phyloP scores from a whole-genome alignment of 345 rosid genomes.

The rapeseed (Brassica napus) region DNA sequence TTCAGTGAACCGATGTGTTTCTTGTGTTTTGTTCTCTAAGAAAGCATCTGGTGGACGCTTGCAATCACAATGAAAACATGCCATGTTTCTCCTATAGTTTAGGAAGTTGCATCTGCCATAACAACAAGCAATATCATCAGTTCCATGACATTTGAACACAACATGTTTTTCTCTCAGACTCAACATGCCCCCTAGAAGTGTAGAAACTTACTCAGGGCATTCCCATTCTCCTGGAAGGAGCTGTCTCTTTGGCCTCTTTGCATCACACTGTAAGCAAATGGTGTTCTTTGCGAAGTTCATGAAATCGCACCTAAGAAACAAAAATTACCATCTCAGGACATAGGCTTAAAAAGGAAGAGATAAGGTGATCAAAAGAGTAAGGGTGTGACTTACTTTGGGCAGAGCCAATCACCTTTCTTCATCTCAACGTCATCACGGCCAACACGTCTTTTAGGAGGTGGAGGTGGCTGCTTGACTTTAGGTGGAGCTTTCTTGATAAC shows the following conservation, averaged over 20 bases:
- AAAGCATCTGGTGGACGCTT: constrained; percentile 86
- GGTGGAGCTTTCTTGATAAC: constrained; percentile 80
- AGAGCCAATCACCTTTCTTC: constrained; percentile 99
- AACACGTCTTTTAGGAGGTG: constrained; percentile 84
- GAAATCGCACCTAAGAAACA: constrained; percentile 76
- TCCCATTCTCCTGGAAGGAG: constrained; percentile 99
- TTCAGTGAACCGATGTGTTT: constrained; percentile 49
- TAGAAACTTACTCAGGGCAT: constrained; percentile 86
- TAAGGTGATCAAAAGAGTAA: neutral
- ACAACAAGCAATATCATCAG: constrained; percentile 17
- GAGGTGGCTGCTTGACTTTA: constrained; percentile 96
- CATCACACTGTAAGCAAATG: constrained; percentile 94
- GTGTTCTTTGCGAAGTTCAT: constrained; percentile 97
- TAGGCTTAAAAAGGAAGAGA: neutral
- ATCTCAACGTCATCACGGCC: constrained; percentile 97
- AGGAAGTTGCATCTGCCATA: constrained; percentile 91
- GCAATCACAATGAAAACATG: constrained; percentile 97
- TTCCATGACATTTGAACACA: neutral
- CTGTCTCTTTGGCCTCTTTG: constrained; percentile 94
- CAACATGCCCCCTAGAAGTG: neutral
- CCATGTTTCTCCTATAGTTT: constrained; percentile 89
- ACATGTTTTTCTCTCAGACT: neutral
- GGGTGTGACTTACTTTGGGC: constrained; percentile 74
- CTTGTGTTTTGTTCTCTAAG: constrained; percentile 57
- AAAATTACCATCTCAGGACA: constrained; percentile 23